phyloP scores from a whole-genome alignment of 331 rosid genomes.

The Quercus phellos region DNA sequence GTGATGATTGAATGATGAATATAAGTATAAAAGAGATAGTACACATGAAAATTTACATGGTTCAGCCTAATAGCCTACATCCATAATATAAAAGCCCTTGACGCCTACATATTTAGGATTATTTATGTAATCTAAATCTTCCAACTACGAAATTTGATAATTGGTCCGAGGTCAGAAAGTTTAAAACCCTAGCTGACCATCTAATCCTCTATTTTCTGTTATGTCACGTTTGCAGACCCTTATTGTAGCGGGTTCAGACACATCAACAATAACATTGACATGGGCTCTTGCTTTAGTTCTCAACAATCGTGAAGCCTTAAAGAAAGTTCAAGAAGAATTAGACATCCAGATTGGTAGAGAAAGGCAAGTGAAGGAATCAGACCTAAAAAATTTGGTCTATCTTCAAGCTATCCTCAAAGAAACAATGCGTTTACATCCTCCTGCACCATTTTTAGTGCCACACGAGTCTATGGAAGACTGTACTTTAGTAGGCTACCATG shows the following conservation, averaged over 20 bases:
- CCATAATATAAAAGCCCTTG: too few species aligned
- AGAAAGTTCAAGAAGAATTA: conserved; percentile 32
- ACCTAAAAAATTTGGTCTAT: conserved; percentile 18
- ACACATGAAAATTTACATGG: too few species aligned
- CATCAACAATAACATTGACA: conserved; percentile 9
- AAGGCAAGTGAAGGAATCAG: conserved; percentile 29
- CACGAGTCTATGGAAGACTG: conserved; percentile 20
- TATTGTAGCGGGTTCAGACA: conserved; percentile 18
- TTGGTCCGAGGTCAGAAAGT: too few species aligned
- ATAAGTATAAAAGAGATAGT: too few species aligned
- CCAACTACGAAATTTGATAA: too few species aligned
- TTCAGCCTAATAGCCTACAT: too few species aligned
- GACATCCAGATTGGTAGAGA: conserved; percentile 32
- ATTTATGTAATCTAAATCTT: too few species aligned
- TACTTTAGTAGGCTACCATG: conserved; percentile 21
- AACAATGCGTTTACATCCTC: conserved; percentile 32
- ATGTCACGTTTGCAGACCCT: neutral
- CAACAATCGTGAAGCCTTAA: conserved; percentile 10
- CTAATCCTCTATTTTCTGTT: neutral
- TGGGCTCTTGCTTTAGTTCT: conserved; percentile 32
- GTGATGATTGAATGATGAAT: too few species aligned
- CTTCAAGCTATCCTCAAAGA: conserved; percentile 37
- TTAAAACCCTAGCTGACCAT: neutral
- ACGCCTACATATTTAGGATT: too few species aligned
- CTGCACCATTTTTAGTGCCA: conserved; percentile 11